Base-by-base conservation (phyloP, 495 filamentous ascomycete genomes). In the Daldinia loculata region DNA sequence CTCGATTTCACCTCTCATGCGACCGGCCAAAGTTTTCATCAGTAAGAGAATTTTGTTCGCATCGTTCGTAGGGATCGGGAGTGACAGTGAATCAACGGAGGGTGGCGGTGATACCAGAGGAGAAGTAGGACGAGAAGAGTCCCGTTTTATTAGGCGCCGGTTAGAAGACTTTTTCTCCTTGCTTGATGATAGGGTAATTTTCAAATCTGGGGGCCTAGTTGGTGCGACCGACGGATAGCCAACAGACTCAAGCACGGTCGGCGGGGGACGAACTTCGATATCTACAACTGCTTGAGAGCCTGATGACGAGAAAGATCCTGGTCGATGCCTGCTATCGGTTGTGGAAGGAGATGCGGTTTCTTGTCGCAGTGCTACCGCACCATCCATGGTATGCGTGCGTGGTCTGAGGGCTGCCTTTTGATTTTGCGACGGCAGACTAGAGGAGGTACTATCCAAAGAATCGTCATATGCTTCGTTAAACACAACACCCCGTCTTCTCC, bases 1-100 rank as follows among this genome's bases (percentile, higher is more conserved):
- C 61, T 91, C 88, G 14, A 92, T 76, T 56, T 86, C 85, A 53
- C 91, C 91, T 66, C 85, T 86, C 90, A 92, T 93, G 65, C 86
- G 81, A 11, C 91, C 91, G 55, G 89, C 87, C 11, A 90, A 79
- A 19, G 81, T 84, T 70, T 87, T 89, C 91, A 93, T 92, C 50
- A 93, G 74, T 68, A 86, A 81, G 61, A 92, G 77, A 12, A 93
- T 84, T 66, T 83, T 88, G 62, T 88, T 87, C 17, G 87, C 87
- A 77, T 91, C 87, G 12, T 84, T 81, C 6, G 89, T 87, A 14
- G 84, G 85, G 15, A 90, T 83, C 2, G 88, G 87, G 30, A 83
- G 77, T 4, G 83, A 85, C 11, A 88, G 71, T 3, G 85, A 87
- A 74, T 87, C 86, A 38, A 86, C 80, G 4, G 82, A 84, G 0